Percentiles rank a stretch among this genome's conserved stretches.
phyloP scores from a whole-genome alignment of 257 asterid species.

The Petunia secreta region DNA sequence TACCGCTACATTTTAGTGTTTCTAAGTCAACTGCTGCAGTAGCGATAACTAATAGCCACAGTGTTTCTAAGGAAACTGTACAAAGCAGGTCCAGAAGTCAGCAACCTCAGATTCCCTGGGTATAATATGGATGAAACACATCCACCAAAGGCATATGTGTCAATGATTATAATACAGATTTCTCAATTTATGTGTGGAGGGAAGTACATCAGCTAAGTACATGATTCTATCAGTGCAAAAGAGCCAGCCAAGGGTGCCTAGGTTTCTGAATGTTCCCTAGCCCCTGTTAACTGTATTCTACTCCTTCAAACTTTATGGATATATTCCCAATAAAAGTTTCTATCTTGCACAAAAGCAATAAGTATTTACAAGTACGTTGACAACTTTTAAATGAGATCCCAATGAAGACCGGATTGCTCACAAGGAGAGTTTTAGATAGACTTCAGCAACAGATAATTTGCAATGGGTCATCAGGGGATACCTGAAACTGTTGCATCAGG shows the following conservation, averaged over 20 bases:
- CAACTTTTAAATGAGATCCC: background rate
- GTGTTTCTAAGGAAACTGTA: no score
- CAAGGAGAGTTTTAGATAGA: background rate
- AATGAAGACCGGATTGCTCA: background rate
- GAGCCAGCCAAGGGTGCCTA: conserved; percentile 12
- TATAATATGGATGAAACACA: background rate
- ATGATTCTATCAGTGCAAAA: background rate
- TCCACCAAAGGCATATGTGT: no score
- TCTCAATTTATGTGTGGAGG: background rate
- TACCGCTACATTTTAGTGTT: background rate
- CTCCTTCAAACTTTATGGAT: background rate
- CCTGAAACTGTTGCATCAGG: conserved; percentile 72
- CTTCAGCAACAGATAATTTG: background rate
- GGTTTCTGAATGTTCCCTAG: background rate
- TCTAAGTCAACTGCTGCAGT: background rate
- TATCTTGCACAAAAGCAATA: background rate
- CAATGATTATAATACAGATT: background rate
- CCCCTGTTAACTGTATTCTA: background rate
- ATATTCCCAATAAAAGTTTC: background rate
- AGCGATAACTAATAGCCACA: background rate
- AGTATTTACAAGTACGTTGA: conserved; percentile 5
- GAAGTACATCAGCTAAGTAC: background rate
- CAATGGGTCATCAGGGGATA: conserved; percentile 29
- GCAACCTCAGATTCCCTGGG: background rate
- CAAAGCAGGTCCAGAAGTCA: background rate